Evolutionary conservation across 2,329 filamentous ascomycete genomes (phyloP).

Genomic region (Ascochyta rabiei): DNA sequence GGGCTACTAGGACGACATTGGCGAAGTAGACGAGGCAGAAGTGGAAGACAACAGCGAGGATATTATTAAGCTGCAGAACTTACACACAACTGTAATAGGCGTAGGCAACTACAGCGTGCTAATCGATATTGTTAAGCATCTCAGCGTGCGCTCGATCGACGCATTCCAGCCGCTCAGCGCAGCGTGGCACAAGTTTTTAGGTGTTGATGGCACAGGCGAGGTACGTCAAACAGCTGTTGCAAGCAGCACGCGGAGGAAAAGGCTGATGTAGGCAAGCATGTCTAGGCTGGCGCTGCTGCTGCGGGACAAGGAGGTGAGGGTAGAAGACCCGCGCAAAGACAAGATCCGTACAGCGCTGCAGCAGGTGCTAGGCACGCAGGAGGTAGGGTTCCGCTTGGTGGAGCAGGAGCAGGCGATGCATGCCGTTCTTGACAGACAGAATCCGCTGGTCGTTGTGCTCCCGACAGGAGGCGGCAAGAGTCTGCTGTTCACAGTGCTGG

Average conservation of each 20-base stretch:
- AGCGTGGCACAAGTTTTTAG: neutral
- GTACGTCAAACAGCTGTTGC: neutral
- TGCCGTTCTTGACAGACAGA: conserved; percentile 18
- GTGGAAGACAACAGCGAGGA: conserved; percentile 19
- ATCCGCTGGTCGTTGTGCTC: conserved; percentile 24
- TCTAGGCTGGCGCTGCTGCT: too few relatives aligned
- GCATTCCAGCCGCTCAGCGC: conserved; percentile 21
- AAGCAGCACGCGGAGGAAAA: neutral
- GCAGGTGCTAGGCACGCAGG: conserved; percentile 8
- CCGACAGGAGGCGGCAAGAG: conserved; percentile 29
- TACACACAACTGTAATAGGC: conserved; percentile 8
- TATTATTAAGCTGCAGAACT: conserved; percentile 18
- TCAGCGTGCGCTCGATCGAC: conserved; percentile 26
- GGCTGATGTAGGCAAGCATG: too few relatives aligned
- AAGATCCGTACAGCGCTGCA: neutral
- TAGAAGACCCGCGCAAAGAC: neutral
- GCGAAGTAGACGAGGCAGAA: neutral
- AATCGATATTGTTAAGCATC: conserved; percentile 27
- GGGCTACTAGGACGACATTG: too few relatives aligned
- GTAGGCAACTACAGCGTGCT: conserved; percentile 22
- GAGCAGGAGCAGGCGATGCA: conserved; percentile 21
- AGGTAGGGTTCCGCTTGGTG: conserved; percentile 11
- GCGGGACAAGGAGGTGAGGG: too few relatives aligned
- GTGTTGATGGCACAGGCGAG: too few relatives aligned
- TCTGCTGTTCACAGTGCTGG: conserved; percentile 28